These are phyloP conservation scores for Fusarium sp. DNA, from an alignment of 2,329 filamentous ascomycete species.

Conservation along the genomic window DNA sequence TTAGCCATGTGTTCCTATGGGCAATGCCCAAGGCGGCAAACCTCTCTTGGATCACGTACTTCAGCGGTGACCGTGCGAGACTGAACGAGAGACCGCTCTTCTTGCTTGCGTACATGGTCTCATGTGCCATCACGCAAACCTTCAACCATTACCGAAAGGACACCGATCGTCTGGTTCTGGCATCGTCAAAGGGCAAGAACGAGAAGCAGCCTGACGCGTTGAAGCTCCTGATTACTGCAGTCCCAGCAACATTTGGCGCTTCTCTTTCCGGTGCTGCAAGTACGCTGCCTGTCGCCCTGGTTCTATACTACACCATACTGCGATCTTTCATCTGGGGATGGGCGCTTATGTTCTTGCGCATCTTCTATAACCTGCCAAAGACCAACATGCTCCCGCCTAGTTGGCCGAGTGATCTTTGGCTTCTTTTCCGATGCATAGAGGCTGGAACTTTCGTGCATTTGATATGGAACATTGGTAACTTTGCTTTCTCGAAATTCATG, in stretches of 20 bases:
- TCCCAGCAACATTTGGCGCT: constrained; percentile 53
- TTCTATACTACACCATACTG: constrained; percentile 72
- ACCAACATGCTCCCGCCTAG: constrained; percentile 70
- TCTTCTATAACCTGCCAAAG: constrained; percentile 80
- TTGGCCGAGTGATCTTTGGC: constrained; percentile 66
- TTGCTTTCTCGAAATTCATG: constrained; percentile 83
- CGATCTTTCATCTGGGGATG: constrained; percentile 74
- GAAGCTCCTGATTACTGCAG: constrained; percentile 50
- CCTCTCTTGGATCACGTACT: constrained; percentile 78
- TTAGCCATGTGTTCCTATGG: constrained; percentile 84
- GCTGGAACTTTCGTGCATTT: constrained; percentile 75
- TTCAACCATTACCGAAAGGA: constrained; percentile 76
- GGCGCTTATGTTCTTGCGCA: constrained; percentile 75
- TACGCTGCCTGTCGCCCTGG: constrained; percentile 57
- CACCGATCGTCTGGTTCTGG: constrained; percentile 70
- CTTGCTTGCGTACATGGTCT: constrained; percentile 74
- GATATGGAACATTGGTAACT: constrained; percentile 81
- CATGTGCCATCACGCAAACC: constrained; percentile 77
- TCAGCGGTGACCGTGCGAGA: constrained; percentile 75
- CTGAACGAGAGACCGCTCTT: constrained; percentile 91
- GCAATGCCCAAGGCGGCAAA: constrained; percentile 68
- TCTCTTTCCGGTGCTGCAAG: constrained; percentile 54
- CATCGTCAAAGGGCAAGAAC: constrained; percentile 42
- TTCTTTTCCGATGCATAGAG: constrained; percentile 65
- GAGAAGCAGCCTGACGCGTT: constrained; percentile 45